Base-by-base conservation (phyloP, 805 yeast species). In the Candida broadrunensis region DNA sequence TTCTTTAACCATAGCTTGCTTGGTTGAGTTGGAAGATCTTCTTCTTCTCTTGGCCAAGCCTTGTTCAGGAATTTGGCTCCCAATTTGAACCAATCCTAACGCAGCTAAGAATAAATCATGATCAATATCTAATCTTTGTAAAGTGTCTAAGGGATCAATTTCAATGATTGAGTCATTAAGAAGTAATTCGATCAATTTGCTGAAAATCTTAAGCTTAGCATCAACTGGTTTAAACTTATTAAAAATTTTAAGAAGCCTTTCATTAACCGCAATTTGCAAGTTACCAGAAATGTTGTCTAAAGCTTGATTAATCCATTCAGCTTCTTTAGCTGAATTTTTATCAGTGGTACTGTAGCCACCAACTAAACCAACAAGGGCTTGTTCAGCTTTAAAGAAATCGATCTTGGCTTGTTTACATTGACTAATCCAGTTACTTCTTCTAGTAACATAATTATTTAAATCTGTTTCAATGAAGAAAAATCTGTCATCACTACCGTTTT, bases 21-120 rank as follows among this genome's bases (percentile, higher is more conserved):
- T 83, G 1, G 91, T 75, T 13, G 86, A 74, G 23, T 88, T 81
- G 1, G 93, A 82, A 1, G 93, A 83, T 67, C 97, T 78, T 72
- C 97, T 81, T 56, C 73, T 65, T 64, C 96, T 79, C 61, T 88
- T 87, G 13, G 88, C 80, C 17, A 80, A 70, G 27, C 70, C 70
- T 44, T 65, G 74, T 38, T 70, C 73, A 3, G 77, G 76, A 6
- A 67, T 51, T 35, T 63, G 61, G 8, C 74, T 57, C 37, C 75
- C 78, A 33, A 84, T 74, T 55, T 78, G 82, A 45, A 80, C 81
- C 20, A 76, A 76, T 24, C 73, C 70, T 43, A 90, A 70, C 17
- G 87, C 58, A 5, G 75, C 69, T 36, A 78, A 75, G 55, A 88
- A 80, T 17, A 83, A 56, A 1, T 73, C 77, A 36, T 79, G 73